These are phyloP conservation scores for Colletotrichum incanum DNA, from an alignment of 2,329 filamentous ascomycete genomes.

Conservation along the genomic window DNA sequence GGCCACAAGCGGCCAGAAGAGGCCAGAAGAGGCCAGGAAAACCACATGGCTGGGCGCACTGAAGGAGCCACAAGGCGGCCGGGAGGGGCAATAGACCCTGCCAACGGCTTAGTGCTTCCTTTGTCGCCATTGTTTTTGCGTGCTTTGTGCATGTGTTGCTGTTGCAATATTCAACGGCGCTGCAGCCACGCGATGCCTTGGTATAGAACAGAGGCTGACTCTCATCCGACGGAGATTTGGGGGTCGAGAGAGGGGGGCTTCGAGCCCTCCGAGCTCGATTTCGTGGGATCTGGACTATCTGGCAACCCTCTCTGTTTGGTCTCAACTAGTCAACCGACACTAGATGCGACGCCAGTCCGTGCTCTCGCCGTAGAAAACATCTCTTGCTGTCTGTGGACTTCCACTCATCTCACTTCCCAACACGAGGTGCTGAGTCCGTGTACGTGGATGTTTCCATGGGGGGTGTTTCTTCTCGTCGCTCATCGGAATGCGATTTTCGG, in stretches of 20 bases:
- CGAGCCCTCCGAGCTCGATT: constrained; percentile 8
- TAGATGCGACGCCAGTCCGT: constrained; percentile 41
- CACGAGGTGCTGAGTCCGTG: constrained; percentile 37
- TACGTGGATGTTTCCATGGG: neutral
- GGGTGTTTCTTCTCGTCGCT: neutral
- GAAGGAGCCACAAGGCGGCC: constrained; percentile 32
- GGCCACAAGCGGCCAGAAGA: constrained; percentile 21
- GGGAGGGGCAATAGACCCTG: constrained; percentile 22
- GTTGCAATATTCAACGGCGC: constrained; percentile 37
- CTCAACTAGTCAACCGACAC: constrained; percentile 25
- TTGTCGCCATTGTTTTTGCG: constrained; percentile 29
- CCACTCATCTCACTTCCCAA: constrained; percentile 30
- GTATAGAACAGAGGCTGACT: constrained; percentile 9
- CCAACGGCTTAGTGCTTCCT: constrained; percentile 34
- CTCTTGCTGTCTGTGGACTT: constrained; percentile 23
- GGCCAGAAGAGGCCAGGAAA: constrained; percentile 25
- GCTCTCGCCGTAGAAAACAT: constrained; percentile 38
- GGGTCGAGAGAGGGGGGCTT: constrained; percentile 1
- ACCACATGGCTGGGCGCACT: constrained; percentile 42
- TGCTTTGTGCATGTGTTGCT: constrained; percentile 31
- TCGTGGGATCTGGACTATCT: constrained; percentile 4
- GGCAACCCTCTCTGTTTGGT: constrained; percentile 31
- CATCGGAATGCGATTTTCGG: constrained; percentile 6
- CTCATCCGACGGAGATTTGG: constrained; percentile 22
- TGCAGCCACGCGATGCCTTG: constrained; percentile 32